These are phyloP conservation scores for Lentinus polychrous DNA, from an alignment of 1,284 basidiomycete species.

Conservation along the genomic window DNA sequence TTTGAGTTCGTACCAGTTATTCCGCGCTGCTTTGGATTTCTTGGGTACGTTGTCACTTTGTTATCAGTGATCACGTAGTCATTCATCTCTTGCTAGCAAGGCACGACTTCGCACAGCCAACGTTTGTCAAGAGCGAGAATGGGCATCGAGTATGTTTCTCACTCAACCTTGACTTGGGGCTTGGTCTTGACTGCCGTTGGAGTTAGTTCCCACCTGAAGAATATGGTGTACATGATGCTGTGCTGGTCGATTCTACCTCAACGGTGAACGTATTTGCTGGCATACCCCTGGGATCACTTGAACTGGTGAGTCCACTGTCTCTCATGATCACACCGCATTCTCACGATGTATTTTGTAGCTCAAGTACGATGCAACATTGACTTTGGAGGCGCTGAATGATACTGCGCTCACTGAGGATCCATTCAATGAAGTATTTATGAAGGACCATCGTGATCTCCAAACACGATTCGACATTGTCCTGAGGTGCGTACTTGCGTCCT, in stretches of 20 bases:
- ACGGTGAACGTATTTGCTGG: conserved; percentile 77
- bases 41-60: conserved; percentile 43
- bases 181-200: conserved; percentile 6
- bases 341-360: conserved; percentile 41
- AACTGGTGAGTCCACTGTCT: conserved; percentile 39
- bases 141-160: conserved; percentile 40
- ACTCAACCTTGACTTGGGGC: not conserved
- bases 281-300: conserved; percentile 65
- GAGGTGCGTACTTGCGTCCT: conserved; percentile 32
- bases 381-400: conserved; percentile 55
- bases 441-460: conserved; percentile 53
- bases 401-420: conserved; percentile 45
- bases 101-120: conserved; percentile 59
- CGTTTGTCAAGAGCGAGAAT: conserved; percentile 54
- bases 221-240: conserved; percentile 43
- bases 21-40: conserved; percentile 76
- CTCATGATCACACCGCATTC: not conserved
- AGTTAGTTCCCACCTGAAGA: conserved; percentile 49
- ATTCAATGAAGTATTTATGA: conserved; percentile 73
- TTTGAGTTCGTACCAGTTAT: conserved; percentile 83
- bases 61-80: not conserved
- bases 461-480: conserved; percentile 64
- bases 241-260: conserved; percentile 80
- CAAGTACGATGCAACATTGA: conserved; percentile 66
- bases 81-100: conserved; percentile 40